Evolutionary conservation across 2,329 filamentous ascomycete genomes (phyloP).

Genomic region (Rosellinia necatrix): DNA sequence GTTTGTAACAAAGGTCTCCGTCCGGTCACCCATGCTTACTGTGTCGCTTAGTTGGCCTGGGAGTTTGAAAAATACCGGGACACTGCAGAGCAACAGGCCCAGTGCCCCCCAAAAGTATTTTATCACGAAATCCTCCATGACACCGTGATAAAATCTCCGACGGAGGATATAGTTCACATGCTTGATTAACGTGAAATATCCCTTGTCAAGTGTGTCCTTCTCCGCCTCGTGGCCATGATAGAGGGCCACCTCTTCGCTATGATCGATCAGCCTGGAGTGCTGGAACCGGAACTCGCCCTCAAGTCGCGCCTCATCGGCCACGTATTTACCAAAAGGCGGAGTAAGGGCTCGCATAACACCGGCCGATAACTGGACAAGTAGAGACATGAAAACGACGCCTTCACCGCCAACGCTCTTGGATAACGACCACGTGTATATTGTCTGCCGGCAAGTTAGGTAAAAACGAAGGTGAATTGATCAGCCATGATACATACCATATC

Average conservation of each 20-base stretch:
- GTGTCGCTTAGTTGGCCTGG: slow-evolving; percentile 66
- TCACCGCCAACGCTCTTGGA: slow-evolving; percentile 96
- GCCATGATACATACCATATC: slow-evolving; percentile 70
- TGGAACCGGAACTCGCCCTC: slow-evolving; percentile 97
- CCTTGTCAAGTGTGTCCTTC: slow-evolving; percentile 95
- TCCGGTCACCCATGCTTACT: slow-evolving; percentile 70
- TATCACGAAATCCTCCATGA: slow-evolving; percentile 99
- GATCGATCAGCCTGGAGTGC: slow-evolving; percentile 92
- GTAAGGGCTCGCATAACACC: slow-evolving; percentile 92
- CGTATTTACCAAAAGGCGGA: slow-evolving; percentile 95
- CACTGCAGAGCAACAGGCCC: slow-evolving; percentile 87
- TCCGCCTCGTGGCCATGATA: slow-evolving; percentile 92
- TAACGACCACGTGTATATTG: slow-evolving; percentile 92
- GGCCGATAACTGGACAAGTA: slow-evolving; percentile 91
- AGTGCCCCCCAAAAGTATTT: slow-evolving; percentile 99
- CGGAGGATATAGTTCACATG: slow-evolving; percentile 96
- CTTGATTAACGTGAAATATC: slow-evolving; percentile 98
- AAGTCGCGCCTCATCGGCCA: slow-evolving; percentile 90
- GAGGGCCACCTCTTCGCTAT: slow-evolving; percentile 91
- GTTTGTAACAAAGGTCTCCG: slow-evolving; percentile 88
- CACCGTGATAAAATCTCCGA: slow-evolving; percentile 91
- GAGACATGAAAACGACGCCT: slow-evolving; percentile 91
- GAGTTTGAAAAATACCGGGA: slow-evolving; percentile 94
- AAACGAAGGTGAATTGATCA: background rate
- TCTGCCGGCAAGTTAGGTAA: slow-evolving; percentile 48